Evolutionary conservation across 2,329 filamentous ascomycete species (phyloP).

Genomic region (Claviceps fusiformis): DNA sequence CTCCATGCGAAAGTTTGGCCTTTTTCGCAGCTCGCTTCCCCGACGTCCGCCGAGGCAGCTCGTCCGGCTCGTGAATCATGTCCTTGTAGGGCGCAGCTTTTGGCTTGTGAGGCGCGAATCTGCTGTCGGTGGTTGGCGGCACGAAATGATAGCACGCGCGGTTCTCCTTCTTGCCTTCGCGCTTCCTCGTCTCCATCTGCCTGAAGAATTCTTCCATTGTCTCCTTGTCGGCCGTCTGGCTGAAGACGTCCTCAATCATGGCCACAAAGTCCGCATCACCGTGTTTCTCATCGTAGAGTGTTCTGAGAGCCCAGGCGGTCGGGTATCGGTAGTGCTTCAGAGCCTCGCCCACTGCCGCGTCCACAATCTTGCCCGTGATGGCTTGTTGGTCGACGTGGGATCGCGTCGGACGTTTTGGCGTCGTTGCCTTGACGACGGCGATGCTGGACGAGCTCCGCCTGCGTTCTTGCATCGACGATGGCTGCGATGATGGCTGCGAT

Average conservation of each 20-base stretch:
- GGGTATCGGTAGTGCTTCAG: constrained; percentile 43
- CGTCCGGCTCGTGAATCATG: constrained; percentile 21
- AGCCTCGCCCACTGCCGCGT: constrained; percentile 44
- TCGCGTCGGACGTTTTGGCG: constrained; percentile 7
- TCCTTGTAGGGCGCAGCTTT: constrained; percentile 35
- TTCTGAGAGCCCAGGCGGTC: constrained; percentile 47
- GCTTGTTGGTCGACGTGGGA: constrained; percentile 25
- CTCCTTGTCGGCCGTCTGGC: constrained; percentile 39
- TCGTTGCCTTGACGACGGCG: constrained; percentile 6
- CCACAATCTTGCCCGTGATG: constrained; percentile 37
- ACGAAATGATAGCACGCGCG: constrained; percentile 41
- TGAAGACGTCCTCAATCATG: constrained; percentile 45
- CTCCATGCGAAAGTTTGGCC: constrained; percentile 19
- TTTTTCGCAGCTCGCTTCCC: constrained; percentile 23
- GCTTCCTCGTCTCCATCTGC: constrained; percentile 40
- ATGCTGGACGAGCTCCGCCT: constrained; percentile 5
- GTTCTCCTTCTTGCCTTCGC: constrained; percentile 40
- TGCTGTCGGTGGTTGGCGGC: constrained; percentile 29
- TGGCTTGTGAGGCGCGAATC: constrained; percentile 29
- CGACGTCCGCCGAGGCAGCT: background rate
- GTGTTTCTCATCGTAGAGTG: constrained; percentile 44
- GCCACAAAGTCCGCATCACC: constrained; percentile 37
- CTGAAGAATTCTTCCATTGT: constrained; percentile 37
- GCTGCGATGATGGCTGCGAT: constrained; percentile 1
- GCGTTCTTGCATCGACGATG: constrained; percentile 1